These are phyloP conservation scores for Colletotrichum neosansevieriae DNA, from an alignment of 2,329 filamentous ascomycete genomes.

Conservation along the genomic window DNA sequence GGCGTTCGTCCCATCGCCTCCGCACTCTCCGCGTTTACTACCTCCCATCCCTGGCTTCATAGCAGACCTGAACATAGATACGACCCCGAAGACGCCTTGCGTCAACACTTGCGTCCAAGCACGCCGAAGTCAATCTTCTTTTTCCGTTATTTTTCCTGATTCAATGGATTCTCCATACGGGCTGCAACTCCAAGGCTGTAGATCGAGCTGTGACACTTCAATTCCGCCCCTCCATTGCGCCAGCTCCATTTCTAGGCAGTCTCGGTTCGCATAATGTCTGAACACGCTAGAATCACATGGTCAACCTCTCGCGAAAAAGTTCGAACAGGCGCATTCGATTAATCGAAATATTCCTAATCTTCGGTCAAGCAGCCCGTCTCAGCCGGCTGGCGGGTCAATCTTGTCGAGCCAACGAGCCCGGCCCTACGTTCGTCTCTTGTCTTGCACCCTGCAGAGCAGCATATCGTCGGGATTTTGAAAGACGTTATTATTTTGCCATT, in stretches of 20 bases:
- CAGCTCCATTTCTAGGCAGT: slow-evolving; percentile 7
- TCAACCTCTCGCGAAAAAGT: background rate
- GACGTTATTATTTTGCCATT: background rate
- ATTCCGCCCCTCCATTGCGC: slow-evolving; percentile 31
- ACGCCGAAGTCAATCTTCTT: background rate
- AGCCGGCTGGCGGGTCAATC: slow-evolving; percentile 32
- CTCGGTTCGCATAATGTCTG: background rate
- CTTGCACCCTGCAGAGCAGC: background rate
- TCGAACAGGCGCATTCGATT: slow-evolving; percentile 5
- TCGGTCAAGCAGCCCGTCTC: slow-evolving; percentile 33
- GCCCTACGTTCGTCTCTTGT: slow-evolving; percentile 19
- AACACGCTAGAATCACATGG: slow-evolving; percentile 33
- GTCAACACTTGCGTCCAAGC: background rate
- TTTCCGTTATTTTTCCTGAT: background rate
- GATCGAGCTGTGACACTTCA: background rate
- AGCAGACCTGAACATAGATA: slow-evolving; percentile 12
- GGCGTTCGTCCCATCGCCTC: slow-evolving; percentile 22
- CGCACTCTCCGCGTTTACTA: background rate
- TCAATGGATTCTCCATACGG: background rate
- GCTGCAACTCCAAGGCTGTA: slow-evolving; percentile 1
- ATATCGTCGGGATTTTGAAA: slow-evolving; percentile 14
- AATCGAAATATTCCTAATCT: background rate
- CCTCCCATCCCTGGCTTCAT: slow-evolving; percentile 9
- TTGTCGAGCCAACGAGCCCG: slow-evolving; percentile 37
- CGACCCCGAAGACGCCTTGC: slow-evolving; percentile 15